Evolutionary conservation across 2,329 filamentous ascomycete genomes (phyloP), one percentile per base, ranked within the genome.

Genomic region (Diplocarpon rosae): DNA sequence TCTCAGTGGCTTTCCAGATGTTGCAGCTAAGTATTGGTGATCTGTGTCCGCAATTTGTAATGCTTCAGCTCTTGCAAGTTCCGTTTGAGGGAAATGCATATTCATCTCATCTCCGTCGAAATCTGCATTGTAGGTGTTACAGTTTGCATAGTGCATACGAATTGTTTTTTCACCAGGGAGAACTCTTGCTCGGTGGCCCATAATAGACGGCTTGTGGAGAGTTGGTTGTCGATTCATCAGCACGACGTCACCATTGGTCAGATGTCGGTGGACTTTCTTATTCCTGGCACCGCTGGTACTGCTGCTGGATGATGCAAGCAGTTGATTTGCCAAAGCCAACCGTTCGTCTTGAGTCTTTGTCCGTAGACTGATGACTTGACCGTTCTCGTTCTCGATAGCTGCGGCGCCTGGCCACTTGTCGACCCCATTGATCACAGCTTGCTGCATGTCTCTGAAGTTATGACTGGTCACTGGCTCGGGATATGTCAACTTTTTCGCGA

Each of bases 61-160:
- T 1, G 92, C 92, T 67, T 98, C 92, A 2, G 90, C 85, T 55
- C 92, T 76, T 13, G 92, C 92, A 52, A 96, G 73, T 62, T 96
- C 93, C 56, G 95, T 96, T 58, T 98, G 92, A 1, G 92, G 92
- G 60, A 98, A 96, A 66, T 98, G 92, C 89, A 98, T 93, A 64
- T 98, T 98, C 92, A 98, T 98, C 65, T 98, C 92, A 62, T 98
- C 92, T 64, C 92, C 92, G 60, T 98, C 93, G 61, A 98, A 98
- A 72, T 98, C 92, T 28, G 92, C 92, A 58, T 98, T 98, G 72
- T 98, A 98, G 0, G 92, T 95, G 61, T 98, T 98, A 65, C 92
- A 96, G 64, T 98, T 98, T 58, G 92, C 90, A 66, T 98, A 98
- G 69, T 98, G 92, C 90, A 98, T 96, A 54, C 92, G 88, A 62